A percentile compares a stretch with the other conserved stretches of the same genome.
phyloP scores from a whole-genome alignment of 345 rosid species.

The Turritis glabra region DNA sequence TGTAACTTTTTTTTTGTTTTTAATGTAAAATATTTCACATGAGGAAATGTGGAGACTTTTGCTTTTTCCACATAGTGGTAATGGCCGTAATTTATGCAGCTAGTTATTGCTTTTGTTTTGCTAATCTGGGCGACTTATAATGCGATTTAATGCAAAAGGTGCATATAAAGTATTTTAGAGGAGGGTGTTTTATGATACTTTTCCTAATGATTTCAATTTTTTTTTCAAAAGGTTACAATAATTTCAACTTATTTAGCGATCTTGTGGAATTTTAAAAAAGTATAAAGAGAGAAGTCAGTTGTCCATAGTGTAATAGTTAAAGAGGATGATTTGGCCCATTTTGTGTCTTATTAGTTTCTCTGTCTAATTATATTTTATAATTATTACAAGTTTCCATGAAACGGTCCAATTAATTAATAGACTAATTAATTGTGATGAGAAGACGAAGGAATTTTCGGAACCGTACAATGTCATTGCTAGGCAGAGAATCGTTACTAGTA shows the following conservation, averaged over 20 bases:
- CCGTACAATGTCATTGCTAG: too few relatives aligned
- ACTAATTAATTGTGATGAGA: not conserved
- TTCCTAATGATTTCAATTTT: not conserved
- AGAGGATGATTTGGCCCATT: not conserved
- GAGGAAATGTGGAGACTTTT: conserved; percentile 25
- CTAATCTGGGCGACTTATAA: conserved; percentile 18
- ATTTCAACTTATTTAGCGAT: conserved; percentile 13
- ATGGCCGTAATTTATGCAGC: conserved; percentile 45
- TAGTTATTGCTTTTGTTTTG: conserved; percentile 38
- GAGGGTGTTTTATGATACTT: not conserved
- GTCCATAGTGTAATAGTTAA: conserved; percentile 28
- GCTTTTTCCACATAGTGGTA: conserved; percentile 13
- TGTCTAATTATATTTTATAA: not conserved
- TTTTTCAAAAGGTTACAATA: conserved; percentile 4
- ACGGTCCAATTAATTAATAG: conserved; percentile 17
- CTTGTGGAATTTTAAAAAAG: not conserved
- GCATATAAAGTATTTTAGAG: not conserved
- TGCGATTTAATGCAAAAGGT: too few relatives aligned
- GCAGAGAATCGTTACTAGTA: too few relatives aligned
- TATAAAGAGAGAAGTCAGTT: not conserved
- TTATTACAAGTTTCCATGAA: conserved; percentile 13
- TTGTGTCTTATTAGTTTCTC: conserved; percentile 12
- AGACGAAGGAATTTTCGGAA: too few relatives aligned
- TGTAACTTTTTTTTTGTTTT: not conserved
- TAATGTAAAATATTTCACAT: not conserved